Conservation (phyloP, 164 flowering plant species). For the Buxus sempervirens region DNA sequence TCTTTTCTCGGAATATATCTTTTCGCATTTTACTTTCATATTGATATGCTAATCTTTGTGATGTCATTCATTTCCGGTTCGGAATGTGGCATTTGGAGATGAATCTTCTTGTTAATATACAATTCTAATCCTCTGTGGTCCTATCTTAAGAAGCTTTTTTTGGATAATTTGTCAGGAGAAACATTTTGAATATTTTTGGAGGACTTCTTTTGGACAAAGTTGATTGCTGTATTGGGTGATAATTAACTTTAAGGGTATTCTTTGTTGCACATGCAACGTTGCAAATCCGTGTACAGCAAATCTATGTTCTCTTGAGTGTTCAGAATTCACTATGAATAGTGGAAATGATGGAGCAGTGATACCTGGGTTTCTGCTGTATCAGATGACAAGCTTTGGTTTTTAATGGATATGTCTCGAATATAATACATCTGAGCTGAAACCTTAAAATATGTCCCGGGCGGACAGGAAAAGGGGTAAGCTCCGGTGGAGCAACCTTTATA, state of each 20-base stretch:
- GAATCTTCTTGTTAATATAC: not conserved
- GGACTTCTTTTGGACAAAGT: not conserved
- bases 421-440: conserved; percentile 5
- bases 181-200: no score
- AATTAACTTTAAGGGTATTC: not conserved
- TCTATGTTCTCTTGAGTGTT: not conserved
- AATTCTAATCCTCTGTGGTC: no score
- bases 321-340: not conserved
- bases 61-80: not conserved
- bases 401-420: no score
- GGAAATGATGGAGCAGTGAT: not conserved
- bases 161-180: no score
- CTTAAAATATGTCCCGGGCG: conserved; percentile 34
- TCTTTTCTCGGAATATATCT: no score
- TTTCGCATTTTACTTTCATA: no score
- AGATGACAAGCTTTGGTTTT: not conserved
- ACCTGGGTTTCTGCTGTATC: not conserved
- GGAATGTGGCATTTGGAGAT: not conserved
- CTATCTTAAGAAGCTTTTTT: no score
- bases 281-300: not conserved
- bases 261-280: not conserved
- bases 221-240: not conserved
- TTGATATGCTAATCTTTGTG: not conserved
- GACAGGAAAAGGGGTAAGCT: conserved; percentile 61
- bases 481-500: conserved; percentile 52